Percentiles rank a stretch among this genome's conserved stretches.
Conservation (phyloP, 2,329 filamentous ascomycete species). For the Colletotrichum kahawae region DNA sequence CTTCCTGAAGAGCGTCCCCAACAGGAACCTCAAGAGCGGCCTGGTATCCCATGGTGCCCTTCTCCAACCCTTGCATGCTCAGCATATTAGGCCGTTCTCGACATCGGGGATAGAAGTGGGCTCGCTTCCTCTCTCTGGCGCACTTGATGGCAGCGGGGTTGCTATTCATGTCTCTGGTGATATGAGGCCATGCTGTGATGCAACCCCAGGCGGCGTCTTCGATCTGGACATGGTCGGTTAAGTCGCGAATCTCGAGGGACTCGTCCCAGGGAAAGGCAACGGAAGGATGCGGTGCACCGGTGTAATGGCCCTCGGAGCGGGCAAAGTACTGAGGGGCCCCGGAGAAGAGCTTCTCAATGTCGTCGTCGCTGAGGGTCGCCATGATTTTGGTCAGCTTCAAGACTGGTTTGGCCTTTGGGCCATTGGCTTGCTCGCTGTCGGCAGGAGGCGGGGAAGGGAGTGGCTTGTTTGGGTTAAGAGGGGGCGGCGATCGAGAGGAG, state of each 20-base stretch:
- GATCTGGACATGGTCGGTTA: slow-evolving; percentile 69
- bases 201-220: slow-evolving; percentile 68
- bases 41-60: slow-evolving; percentile 72
- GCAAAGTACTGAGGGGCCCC: slow-evolving; percentile 77
- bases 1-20: slow-evolving; percentile 67
- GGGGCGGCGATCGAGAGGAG: slow-evolving; percentile 29
- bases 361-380: slow-evolving; percentile 60
- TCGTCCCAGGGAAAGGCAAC: slow-evolving; percentile 74
- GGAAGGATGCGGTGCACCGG: slow-evolving; percentile 64
- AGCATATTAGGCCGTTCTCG: slow-evolving; percentile 73
- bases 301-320: slow-evolving; percentile 62
- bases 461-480: slow-evolving; percentile 59
- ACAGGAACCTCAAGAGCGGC: slow-evolving; percentile 70
- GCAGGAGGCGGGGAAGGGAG: slow-evolving; percentile 57
- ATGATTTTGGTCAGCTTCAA: slow-evolving; percentile 64
- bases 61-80: slow-evolving; percentile 73
- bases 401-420: slow-evolving; percentile 45
- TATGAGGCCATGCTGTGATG: slow-evolving; percentile 67
- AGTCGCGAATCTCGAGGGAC: slow-evolving; percentile 63
- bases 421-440: slow-evolving; percentile 44
- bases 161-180: slow-evolving; percentile 56
- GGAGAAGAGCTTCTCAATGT: slow-evolving; percentile 74
- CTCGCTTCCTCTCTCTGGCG: slow-evolving; percentile 49
- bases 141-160: slow-evolving; percentile 48
- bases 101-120: slow-evolving; percentile 64